Evolutionary conservation across 1,284 basidiomycete species (phyloP).

Genomic region (Malassezia sympodialis): DNA sequence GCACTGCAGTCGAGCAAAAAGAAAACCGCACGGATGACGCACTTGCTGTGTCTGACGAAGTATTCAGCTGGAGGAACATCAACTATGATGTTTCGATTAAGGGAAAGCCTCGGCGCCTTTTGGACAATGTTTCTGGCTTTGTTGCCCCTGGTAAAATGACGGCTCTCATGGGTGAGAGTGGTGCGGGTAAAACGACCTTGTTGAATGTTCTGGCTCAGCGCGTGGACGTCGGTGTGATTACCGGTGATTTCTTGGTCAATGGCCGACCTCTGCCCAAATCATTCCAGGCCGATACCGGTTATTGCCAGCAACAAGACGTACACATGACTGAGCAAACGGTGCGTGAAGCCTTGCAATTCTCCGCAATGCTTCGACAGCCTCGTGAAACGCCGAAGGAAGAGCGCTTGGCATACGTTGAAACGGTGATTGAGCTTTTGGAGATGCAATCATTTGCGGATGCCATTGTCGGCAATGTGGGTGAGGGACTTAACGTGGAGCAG

Average conservation of each 20-base stretch:
- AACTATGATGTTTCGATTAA: conserved; percentile 35
- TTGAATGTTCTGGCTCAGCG: conserved; percentile 37
- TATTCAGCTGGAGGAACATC: conserved; percentile 32
- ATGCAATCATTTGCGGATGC: conserved; percentile 35
- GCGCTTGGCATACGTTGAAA: conserved; percentile 32
- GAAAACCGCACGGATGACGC: neutral
- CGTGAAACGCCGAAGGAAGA: conserved; percentile 24
- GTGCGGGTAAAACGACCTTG: conserved; percentile 39
- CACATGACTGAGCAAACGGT: conserved; percentile 28
- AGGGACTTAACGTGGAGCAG: conserved; percentile 34
- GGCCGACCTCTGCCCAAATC: conserved; percentile 24
- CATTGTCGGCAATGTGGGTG: conserved; percentile 26
- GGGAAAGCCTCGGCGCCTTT: conserved; percentile 26
- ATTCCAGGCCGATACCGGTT: conserved; percentile 33
- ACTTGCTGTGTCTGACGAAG: conserved; percentile 23
- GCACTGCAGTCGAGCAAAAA: neutral
- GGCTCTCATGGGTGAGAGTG: conserved; percentile 38
- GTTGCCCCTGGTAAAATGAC: conserved; percentile 34
- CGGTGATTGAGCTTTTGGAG: conserved; percentile 30
- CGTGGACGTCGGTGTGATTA: conserved; percentile 25
- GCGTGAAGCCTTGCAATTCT: conserved; percentile 38
- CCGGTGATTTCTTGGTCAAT: conserved; percentile 24
- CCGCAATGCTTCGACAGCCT: conserved; percentile 32
- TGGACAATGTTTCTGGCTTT: conserved; percentile 49
- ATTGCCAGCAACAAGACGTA: conserved; percentile 37